Evolutionary conservation across 1,284 basidiomycete genomes (phyloP).

Genomic region (Ganoderma boninense): DNA sequence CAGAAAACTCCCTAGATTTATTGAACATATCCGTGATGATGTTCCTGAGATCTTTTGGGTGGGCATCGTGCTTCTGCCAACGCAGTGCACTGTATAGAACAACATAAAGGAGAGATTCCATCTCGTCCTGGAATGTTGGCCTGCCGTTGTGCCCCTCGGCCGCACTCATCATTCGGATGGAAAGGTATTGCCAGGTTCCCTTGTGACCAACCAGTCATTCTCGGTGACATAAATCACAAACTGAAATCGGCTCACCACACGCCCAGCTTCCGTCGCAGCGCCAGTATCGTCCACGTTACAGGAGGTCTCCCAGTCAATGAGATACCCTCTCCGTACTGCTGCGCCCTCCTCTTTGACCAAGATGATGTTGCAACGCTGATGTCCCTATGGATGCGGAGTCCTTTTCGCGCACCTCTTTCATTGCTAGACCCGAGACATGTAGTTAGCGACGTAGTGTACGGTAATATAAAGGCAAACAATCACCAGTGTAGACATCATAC

Average conservation of each 20-base stretch:
- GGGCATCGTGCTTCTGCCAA: constrained; percentile 1
- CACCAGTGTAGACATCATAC: background rate
- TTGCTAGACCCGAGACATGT: background rate
- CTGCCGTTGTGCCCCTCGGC: background rate
- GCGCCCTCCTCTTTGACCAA: constrained; percentile 12
- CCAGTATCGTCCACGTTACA: constrained; percentile 11
- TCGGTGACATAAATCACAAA: background rate
- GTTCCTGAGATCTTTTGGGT: background rate
- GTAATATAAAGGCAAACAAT: no score
- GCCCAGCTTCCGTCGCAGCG: background rate
- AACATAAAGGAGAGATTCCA: constrained; percentile 30
- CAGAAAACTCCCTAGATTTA: background rate
- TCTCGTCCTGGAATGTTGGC: constrained; percentile 22
- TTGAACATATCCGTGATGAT: background rate
- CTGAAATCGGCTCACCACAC: background rate
- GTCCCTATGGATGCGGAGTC: constrained; percentile 20
- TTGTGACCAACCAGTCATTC: background rate
- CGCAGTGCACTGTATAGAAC: constrained; percentile 20
- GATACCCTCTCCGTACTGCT: constrained; percentile 9
- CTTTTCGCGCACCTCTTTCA: constrained; percentile 15
- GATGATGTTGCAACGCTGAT: constrained; percentile 24
- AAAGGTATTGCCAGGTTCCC: constrained; percentile 25
- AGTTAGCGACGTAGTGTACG: background rate
- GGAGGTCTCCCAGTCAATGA: constrained; percentile 25
- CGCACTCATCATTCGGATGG: background rate